Percentiles rank a stretch among this genome's conserved stretches.
These are phyloP conservation scores for Leccinum subgranulosum DNA, from an alignment of 768 basidiomycete genomes.

Conservation along the genomic window DNA sequence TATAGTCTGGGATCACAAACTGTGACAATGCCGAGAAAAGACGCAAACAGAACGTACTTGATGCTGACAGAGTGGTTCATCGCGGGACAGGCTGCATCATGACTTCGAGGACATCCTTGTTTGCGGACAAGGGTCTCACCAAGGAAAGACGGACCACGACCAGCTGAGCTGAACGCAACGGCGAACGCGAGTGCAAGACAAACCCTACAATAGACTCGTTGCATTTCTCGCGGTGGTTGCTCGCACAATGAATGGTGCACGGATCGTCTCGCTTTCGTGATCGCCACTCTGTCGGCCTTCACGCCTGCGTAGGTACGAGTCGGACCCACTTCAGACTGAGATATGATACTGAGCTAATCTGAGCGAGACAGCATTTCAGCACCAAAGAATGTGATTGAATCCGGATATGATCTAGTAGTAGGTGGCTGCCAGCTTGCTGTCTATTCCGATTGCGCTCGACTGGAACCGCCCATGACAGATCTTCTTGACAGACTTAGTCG, in stretches of 20 bases:
- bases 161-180: constrained; percentile 19
- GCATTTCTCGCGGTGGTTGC: constrained; percentile 13
- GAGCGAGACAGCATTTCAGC: no score
- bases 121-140: constrained; percentile 52
- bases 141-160: constrained; percentile 50
- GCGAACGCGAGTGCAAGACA: constrained; percentile 26
- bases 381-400: constrained; percentile 60
- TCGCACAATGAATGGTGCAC: neutral
- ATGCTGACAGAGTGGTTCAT: constrained; percentile 37
- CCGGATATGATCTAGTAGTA: constrained; percentile 65
- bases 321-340: no score
- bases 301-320: no score
- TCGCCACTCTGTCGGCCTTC: no score
- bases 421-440: constrained; percentile 78
- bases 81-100: constrained; percentile 47
- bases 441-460: constrained; percentile 87
- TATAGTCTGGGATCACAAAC: constrained; percentile 48
- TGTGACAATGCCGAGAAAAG: neutral
- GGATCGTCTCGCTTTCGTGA: no score
- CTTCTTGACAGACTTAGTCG: constrained; percentile 65
- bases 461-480: constrained; percentile 92
- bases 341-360: no score
- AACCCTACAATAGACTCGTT: constrained; percentile 21
- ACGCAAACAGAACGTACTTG: constrained; percentile 27
- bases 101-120: constrained; percentile 73